These are phyloP conservation scores for Biscogniauxia sp. DNA, from an alignment of 2,329 filamentous ascomycete species.

Conservation along the genomic window DNA sequence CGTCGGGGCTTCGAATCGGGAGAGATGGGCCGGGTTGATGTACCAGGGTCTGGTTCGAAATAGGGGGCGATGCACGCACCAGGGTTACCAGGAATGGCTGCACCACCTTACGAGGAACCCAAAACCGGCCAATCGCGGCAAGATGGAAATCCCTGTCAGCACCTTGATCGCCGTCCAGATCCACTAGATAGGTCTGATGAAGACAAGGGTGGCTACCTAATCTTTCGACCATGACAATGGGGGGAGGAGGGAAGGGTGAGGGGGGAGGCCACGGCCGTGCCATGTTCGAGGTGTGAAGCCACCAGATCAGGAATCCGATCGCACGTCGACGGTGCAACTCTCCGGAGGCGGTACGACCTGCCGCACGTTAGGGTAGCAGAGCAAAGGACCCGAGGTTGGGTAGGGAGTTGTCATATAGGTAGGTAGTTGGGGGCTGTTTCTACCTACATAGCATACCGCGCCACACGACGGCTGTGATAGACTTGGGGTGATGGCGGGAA, in stretches of 20 bases:
- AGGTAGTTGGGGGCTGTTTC: background rate
- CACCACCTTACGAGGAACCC: background rate
- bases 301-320: background rate
- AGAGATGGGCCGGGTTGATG: background rate
- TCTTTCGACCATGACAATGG: background rate
- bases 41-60: background rate
- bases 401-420: too few species aligned
- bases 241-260: too few species aligned
- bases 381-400: too few species aligned
- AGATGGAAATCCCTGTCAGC: background rate
- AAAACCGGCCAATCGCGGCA: background rate
- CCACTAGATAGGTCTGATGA: background rate
- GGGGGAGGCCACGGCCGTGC: background rate
- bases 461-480: background rate
- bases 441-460: background rate
- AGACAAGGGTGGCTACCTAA: background rate
- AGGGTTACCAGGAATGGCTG: background rate
- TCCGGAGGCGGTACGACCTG: slow-evolving; percentile 2
- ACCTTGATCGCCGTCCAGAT: slow-evolving; percentile 3
- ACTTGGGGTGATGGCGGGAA: background rate
- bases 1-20: slow-evolving; percentile 1
- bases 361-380: slow-evolving; percentile 1
- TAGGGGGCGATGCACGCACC: background rate
- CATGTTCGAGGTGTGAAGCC: background rate
- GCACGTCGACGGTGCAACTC: slow-evolving; percentile 2